These are phyloP conservation scores for Chlorella sp. DNA, from an alignment of 139 green algal genomes.

Conservation along the genomic window DNA sequence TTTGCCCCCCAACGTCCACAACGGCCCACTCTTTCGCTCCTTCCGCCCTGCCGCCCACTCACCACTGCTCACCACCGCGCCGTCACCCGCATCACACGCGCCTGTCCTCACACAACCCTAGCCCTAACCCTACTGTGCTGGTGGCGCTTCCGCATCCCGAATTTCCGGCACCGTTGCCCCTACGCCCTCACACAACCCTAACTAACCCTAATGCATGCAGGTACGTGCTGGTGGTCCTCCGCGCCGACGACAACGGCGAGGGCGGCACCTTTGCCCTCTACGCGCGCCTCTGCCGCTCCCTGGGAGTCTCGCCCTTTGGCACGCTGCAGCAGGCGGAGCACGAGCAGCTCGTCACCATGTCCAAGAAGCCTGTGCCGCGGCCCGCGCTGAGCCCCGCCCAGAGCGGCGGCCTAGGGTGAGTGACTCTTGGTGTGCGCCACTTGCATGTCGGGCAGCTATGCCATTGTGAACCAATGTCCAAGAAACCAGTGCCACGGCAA, in stretches of 20 bases:
- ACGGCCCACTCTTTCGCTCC: too few relatives aligned
- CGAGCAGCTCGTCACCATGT: not conserved
- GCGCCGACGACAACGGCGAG: constrained; percentile 62
- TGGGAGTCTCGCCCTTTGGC: constrained; percentile 28
- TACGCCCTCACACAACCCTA: not conserved
- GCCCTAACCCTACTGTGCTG: not conserved
- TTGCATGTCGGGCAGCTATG: too few relatives aligned
- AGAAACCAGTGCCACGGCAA: too few relatives aligned
- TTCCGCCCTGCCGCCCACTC: too few relatives aligned
- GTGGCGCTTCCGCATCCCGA: not conserved
- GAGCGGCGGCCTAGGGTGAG: too few relatives aligned
- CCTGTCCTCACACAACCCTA: not conserved
- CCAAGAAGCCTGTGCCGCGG: too few relatives aligned
- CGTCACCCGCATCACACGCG: too few relatives aligned
- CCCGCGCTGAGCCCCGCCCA: too few relatives aligned
- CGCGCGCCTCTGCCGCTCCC: constrained; percentile 45
- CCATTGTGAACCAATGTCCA: too few relatives aligned
- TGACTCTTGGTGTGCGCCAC: too few relatives aligned
- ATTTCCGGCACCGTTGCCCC: not conserved
- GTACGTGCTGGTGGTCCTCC: constrained; percentile 57
- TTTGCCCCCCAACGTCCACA: too few relatives aligned
- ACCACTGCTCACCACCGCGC: too few relatives aligned
- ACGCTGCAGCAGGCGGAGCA: not conserved
- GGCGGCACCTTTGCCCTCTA: constrained; percentile 77
- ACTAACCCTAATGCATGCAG: not conserved